Evolutionary conservation across 305 asterid species (phyloP).

Genomic region (Stenogyne calaminthoides): DNA sequence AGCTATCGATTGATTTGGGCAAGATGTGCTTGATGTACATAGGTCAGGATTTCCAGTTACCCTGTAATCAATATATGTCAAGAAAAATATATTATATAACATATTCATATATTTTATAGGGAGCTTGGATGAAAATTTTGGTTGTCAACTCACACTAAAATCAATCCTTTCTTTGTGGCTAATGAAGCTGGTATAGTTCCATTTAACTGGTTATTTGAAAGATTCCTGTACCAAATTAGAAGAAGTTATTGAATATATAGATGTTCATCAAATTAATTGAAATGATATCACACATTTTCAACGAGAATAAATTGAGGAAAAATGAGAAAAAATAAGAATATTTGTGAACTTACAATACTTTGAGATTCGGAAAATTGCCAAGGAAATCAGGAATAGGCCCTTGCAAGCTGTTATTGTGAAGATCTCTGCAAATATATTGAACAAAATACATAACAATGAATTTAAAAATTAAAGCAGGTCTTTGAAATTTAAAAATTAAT

Average conservation of each 20-base stretch:
- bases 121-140: background rate
- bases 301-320: too few species aligned
- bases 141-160: conserved; percentile 48
- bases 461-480: background rate
- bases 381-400: conserved; percentile 59
- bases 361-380: conserved; percentile 47
- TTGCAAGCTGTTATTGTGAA: conserved; percentile 51
- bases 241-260: too few species aligned
- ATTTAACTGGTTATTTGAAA: conserved; percentile 53
- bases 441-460: background rate
- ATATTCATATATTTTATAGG: too few species aligned
- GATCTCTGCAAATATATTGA: conserved; percentile 63
- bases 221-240: conserved; percentile 48
- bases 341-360: conserved; percentile 57
- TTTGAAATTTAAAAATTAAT: background rate
- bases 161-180: conserved; percentile 41
- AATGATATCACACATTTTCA: background rate
- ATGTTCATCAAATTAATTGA: too few species aligned
- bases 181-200: conserved; percentile 65
- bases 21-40: conserved; percentile 51
- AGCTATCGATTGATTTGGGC: conserved; percentile 14
- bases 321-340: too few species aligned
- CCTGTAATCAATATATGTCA: conserved; percentile 30
- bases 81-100: too few species aligned
- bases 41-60: conserved; percentile 52